Evolutionary conservation across 2,329 filamentous ascomycete genomes (phyloP).

Genomic region (Exserohilum turcica): DNA sequence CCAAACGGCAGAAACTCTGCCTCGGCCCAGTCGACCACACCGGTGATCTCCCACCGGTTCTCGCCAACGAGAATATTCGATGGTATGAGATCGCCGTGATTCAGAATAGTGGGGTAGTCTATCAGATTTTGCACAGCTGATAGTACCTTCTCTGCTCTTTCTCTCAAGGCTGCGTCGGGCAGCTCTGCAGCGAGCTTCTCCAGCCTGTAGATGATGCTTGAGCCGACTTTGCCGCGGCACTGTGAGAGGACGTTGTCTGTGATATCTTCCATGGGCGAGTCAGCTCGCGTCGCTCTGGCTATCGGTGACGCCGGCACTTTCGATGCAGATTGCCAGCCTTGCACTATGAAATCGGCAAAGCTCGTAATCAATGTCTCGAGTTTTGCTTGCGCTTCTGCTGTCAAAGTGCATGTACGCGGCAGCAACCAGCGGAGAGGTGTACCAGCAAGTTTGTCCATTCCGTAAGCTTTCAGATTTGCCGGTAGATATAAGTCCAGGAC

Average conservation of each 20-base stretch:
- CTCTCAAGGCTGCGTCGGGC: slow-evolving; percentile 28
- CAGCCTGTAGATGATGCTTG: slow-evolving; percentile 33
- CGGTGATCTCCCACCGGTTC: slow-evolving; percentile 53
- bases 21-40: slow-evolving; percentile 69
- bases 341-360: slow-evolving; percentile 37
- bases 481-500: slow-evolving; percentile 16
- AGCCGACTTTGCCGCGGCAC: slow-evolving; percentile 39
- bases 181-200: slow-evolving; percentile 28
- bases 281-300: slow-evolving; percentile 14
- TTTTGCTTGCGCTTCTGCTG: slow-evolving; percentile 4
- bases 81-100: slow-evolving; percentile 65
- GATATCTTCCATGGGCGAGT: slow-evolving; percentile 25
- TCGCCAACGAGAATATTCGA: slow-evolving; percentile 62
- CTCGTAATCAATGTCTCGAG: slow-evolving; percentile 32
- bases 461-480: slow-evolving; percentile 25
- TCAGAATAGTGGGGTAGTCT: slow-evolving; percentile 60
- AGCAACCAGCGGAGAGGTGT: slow-evolving; percentile 26
- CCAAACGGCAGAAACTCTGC: slow-evolving; percentile 66
- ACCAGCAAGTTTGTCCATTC: slow-evolving; percentile 36
- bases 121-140: slow-evolving; percentile 53
- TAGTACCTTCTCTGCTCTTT: slow-evolving; percentile 22
- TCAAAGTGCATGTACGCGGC: slow-evolving; percentile 3
- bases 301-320: background rate
- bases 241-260: slow-evolving; percentile 16
- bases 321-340: slow-evolving; percentile 22